Evolutionary conservation across 805 yeast genomes (phyloP).

Genomic region (Brettanomyces sp.): DNA sequence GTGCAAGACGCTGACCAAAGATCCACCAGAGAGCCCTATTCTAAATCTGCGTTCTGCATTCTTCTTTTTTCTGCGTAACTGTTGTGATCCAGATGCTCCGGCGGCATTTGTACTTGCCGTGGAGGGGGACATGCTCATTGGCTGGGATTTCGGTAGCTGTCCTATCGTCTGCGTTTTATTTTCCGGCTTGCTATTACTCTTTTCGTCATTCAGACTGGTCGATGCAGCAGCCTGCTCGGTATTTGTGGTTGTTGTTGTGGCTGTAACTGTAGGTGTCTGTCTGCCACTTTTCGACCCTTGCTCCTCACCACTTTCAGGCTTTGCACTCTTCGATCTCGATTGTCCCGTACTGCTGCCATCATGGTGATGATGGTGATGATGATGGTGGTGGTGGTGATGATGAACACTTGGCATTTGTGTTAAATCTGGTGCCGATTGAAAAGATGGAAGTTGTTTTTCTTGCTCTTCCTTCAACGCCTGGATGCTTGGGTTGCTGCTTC

Average conservation of each 20-base stretch:
- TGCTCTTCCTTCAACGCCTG: no score
- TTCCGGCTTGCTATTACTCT: no score
- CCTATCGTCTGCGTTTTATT: conserved; percentile 3
- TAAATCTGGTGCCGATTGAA: background rate
- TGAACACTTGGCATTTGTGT: background rate
- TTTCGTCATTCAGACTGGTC: background rate
- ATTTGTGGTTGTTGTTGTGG: background rate
- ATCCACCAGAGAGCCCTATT: conserved; percentile 90
- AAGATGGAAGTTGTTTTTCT: background rate
- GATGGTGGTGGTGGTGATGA: conserved; percentile 2
- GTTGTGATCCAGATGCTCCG: conserved; percentile 11
- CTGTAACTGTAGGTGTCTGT: no score
- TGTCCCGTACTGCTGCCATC: background rate
- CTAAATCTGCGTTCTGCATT: conserved; percentile 67
- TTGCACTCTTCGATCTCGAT: background rate
- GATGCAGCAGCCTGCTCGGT: background rate
- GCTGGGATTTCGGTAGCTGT: conserved; percentile 5
- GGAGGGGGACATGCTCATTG: background rate
- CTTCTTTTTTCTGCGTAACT: conserved; percentile 37
- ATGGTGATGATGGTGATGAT: conserved; percentile 1
- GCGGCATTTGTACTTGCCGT: background rate
- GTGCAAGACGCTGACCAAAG: conserved; percentile 73
- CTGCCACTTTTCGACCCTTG: no score
- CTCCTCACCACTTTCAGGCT: no score
- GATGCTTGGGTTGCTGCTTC: conserved; percentile 1